These are phyloP conservation scores for Camellia oleifera DNA, from an alignment of 179 eudicot genomes.

Conservation along the genomic window DNA sequence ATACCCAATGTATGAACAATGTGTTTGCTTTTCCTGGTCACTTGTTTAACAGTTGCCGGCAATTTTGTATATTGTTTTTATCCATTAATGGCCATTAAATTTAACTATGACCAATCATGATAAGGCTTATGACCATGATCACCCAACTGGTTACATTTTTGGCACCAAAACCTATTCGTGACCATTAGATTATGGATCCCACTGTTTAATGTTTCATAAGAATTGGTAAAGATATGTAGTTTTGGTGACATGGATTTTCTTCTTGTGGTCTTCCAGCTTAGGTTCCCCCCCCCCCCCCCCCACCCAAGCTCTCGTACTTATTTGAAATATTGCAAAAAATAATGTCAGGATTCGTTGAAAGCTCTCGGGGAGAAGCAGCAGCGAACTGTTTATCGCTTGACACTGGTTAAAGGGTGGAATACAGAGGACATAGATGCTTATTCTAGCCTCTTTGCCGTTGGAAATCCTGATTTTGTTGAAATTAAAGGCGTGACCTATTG, in stretches of 20 bases:
- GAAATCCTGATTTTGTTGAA: constrained; percentile 91
- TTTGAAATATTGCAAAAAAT: neutral
- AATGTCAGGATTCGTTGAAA: constrained; percentile 76
- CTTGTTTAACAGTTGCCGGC: neutral
- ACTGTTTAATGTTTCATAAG: neutral
- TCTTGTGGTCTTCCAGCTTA: neutral
- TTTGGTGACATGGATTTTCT: too few species aligned
- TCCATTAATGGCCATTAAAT: neutral
- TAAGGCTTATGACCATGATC: neutral
- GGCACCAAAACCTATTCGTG: neutral
- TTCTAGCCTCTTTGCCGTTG: constrained; percentile 68
- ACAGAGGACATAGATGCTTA: constrained; percentile 93
- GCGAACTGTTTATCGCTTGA: constrained; percentile 94
- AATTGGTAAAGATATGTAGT: neutral
- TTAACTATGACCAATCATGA: neutral
- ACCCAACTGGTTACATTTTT: neutral
- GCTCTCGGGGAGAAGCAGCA: constrained; percentile 83
- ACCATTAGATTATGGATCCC: neutral
- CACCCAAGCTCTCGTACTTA: constrained; percentile 1
- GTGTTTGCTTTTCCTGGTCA: neutral
- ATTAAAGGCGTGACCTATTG: constrained; percentile 99
- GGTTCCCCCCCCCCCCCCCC: neutral
- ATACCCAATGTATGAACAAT: neutral
- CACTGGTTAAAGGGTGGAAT: constrained; percentile 98
- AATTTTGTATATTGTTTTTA: neutral